A percentile compares a stretch with the other conserved stretches of the same genome.
Conservation (phyloP, 805 yeast genomes). For the Helenozyma baotianmanensis region DNA sequence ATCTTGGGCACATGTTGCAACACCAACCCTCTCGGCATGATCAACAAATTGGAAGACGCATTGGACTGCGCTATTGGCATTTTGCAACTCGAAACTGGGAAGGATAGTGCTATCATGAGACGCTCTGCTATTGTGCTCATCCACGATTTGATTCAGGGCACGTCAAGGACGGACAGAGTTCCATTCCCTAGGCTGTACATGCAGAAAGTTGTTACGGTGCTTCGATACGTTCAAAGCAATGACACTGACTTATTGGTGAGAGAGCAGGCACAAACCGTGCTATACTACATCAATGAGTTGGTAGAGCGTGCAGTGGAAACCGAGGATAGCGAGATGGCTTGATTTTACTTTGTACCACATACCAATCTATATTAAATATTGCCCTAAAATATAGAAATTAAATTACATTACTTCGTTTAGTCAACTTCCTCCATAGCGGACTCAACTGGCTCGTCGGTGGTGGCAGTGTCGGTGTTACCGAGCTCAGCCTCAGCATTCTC, state of each 20-base stretch:
- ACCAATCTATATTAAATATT: conserved; percentile 1
- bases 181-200: conserved; percentile 50
- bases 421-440: conserved; percentile 98
- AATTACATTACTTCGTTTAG: conserved; percentile 37
- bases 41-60: conserved; percentile 46
- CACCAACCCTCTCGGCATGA: conserved; percentile 51
- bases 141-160: conserved; percentile 51
- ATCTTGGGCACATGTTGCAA: conserved; percentile 70
- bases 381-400: no score
- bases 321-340: not conserved
- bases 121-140: conserved; percentile 71
- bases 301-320: conserved; percentile 11
- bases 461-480: conserved; percentile 18
- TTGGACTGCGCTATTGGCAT: conserved; percentile 79
- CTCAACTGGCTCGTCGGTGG: conserved; percentile 48
- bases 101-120: conserved; percentile 54
- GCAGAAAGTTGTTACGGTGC: conserved; percentile 32
- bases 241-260: conserved; percentile 57
- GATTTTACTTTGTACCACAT: not conserved
- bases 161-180: conserved; percentile 42
- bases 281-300: conserved; percentile 30
- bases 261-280: conserved; percentile 46
- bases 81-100: conserved; percentile 49
- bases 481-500: conserved; percentile 52
- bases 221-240: conserved; percentile 42